Conservation (phyloP, 805 yeast genomes). For the Komagataella pseudopastoris region DNA sequence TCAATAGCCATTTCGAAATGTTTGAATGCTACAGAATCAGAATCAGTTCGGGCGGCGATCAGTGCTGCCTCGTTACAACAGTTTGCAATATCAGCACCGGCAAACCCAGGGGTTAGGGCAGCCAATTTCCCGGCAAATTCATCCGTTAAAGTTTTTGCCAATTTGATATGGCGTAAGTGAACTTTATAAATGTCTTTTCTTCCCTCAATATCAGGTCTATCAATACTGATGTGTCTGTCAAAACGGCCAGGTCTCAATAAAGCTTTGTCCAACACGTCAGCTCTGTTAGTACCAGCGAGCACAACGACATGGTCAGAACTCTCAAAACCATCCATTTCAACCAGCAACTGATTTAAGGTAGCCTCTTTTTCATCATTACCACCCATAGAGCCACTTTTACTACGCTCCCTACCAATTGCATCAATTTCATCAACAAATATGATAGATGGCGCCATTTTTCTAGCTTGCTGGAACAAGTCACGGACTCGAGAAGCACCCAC, state of each 20-base stretch:
- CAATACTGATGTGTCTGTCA: conserved; percentile 79
- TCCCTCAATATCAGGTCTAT: conserved; percentile 81
- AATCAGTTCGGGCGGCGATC: conserved; percentile 75
- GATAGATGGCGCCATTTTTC: conserved; percentile 83
- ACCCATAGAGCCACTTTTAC: conserved; percentile 58
- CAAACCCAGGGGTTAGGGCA: conserved; percentile 87
- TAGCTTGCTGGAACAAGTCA: conserved; percentile 80
- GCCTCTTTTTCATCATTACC: conserved; percentile 90
- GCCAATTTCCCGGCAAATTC: conserved; percentile 73
- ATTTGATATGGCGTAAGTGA: conserved; percentile 51
- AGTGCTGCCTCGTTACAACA: conserved; percentile 91
- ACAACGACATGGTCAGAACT: conserved; percentile 87
- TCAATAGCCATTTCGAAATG: conserved; percentile 92
- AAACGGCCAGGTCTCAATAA: conserved; percentile 90
- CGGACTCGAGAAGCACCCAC: conserved; percentile 94
- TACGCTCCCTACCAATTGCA: conserved; percentile 84
- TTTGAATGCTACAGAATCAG: conserved; percentile 41
- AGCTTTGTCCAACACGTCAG: conserved; percentile 84
- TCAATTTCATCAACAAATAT: conserved; percentile 91
- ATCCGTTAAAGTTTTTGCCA: conserved; percentile 32
- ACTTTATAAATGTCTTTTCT: conserved; percentile 78
- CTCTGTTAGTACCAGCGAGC: conserved; percentile 88
- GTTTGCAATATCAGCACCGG: conserved; percentile 95
- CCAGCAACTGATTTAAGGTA: conserved; percentile 81
- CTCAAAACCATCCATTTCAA: conserved; percentile 92